A percentile compares a stretch with the other conserved stretches of the same genome.
Evolutionary conservation across 495 filamentous ascomycete genomes (phyloP).

Genomic region (Parmelia sp.): DNA sequence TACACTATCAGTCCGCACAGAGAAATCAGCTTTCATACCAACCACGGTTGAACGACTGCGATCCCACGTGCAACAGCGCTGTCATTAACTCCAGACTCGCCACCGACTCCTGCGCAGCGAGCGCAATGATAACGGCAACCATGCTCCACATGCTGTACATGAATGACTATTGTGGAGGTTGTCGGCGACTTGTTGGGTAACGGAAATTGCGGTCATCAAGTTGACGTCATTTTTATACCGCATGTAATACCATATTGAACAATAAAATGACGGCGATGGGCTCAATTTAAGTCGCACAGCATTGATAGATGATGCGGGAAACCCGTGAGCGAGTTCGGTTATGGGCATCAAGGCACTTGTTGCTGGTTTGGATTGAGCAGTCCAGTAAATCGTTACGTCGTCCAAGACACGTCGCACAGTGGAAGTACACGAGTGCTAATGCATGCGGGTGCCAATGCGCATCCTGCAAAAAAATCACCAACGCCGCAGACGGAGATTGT

Average conservation of each 20-base stretch:
- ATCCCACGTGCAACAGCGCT: constrained; percentile 23
- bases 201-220: constrained; percentile 18
- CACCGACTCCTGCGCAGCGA: constrained; percentile 22
- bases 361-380: neutral
- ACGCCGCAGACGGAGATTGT: neutral
- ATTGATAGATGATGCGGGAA: constrained; percentile 6
- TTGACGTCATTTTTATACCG: neutral
- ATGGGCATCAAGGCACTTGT: neutral
- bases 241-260: neutral
- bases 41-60: constrained; percentile 14
- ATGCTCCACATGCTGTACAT: constrained; percentile 11
- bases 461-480: neutral
- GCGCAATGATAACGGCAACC: neutral
- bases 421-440: neutral
- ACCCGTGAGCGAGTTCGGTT: neutral
- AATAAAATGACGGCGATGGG: neutral
- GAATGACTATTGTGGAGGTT: constrained; percentile 11
- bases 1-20: constrained; percentile 17
- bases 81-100: constrained; percentile 26
- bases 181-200: constrained; percentile 25
- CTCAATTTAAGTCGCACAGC: neutral
- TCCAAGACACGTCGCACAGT: too few relatives aligned
- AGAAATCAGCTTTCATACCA: constrained; percentile 27
- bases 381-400: too few relatives aligned
- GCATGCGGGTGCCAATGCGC: neutral